Conservation (phyloP, 345 rosid genomes). For the Ceriops decandra region DNA sequence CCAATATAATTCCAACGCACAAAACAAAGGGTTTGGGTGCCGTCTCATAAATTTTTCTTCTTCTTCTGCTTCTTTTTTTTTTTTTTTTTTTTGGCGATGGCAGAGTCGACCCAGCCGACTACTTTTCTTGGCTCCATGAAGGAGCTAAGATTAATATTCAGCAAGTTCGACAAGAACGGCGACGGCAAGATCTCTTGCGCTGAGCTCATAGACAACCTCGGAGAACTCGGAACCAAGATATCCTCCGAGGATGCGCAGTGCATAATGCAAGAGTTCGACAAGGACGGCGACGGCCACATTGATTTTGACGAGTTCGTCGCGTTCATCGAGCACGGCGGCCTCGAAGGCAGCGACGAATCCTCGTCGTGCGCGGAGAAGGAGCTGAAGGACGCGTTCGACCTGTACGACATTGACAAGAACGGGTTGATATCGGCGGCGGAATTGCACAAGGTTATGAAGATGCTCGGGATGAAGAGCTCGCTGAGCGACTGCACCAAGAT, state of each 20-base stretch:
- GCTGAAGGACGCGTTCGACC: constrained; percentile 75
- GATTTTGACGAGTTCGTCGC: constrained; percentile 74
- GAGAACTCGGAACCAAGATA: constrained; percentile 46
- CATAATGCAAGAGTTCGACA: constrained; percentile 77
- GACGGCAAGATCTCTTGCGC: constrained; percentile 83
- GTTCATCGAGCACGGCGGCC: constrained; percentile 31
- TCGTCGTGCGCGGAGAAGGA: constrained; percentile 34
- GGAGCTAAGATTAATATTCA: constrained; percentile 53
- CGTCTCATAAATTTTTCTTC: neutral
- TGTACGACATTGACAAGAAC: constrained; percentile 76
- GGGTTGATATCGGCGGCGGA: constrained; percentile 76
- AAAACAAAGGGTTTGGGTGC: no score
- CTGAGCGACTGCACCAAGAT: constrained; percentile 67
- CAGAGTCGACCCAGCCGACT: neutral
- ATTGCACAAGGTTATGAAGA: constrained; percentile 73
- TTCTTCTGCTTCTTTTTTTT: no score
- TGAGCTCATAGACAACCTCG: constrained; percentile 60
- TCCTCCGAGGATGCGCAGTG: constrained; percentile 49
- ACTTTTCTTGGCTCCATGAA: constrained; percentile 40
- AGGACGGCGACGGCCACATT: constrained; percentile 76
- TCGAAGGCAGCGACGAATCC: constrained; percentile 9
- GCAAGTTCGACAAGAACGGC: constrained; percentile 77
- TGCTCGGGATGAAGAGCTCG: constrained; percentile 67
- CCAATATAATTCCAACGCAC: no score
- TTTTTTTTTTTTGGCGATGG: neutral